Conservation (phyloP, 305 asterid genomes). For the Salvia sclarea region DNA sequence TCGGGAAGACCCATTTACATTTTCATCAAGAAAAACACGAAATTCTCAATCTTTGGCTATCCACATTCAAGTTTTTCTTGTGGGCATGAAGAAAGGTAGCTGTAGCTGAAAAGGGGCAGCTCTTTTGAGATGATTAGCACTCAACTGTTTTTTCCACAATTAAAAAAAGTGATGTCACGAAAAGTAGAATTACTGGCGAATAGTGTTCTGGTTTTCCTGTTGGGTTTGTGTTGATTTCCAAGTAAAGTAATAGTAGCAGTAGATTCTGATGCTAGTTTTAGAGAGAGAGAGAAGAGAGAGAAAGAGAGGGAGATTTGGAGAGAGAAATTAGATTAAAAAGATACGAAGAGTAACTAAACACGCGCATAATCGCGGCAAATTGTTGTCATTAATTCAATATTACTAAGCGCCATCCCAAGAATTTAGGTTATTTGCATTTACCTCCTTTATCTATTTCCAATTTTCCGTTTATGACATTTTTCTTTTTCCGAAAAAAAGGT, state of each 20-base stretch:
- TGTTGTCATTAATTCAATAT: constrained; percentile 11
- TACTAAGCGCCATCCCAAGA: background rate
- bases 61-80: constrained; percentile 17
- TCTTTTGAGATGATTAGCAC: constrained; percentile 16
- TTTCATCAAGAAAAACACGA: constrained; percentile 47
- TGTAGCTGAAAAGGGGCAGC: constrained; percentile 12
- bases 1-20: constrained; percentile 92
- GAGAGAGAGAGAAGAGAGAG: too few species aligned
- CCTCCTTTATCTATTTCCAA: background rate
- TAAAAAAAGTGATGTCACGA: background rate
- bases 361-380: constrained; percentile 3
- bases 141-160: background rate
- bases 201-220: constrained; percentile 8
- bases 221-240: background rate
- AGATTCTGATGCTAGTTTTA: constrained; percentile 32
- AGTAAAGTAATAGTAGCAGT: background rate
- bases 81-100: background rate
- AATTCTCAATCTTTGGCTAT: constrained; percentile 20
- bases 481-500: background rate
- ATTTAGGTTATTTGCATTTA: constrained; percentile 24
- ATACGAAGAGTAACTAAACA: too few species aligned
- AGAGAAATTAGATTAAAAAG: too few species aligned
- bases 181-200: constrained; percentile 5
- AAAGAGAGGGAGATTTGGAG: constrained; percentile 3
- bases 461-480: background rate